Percentiles rank a stretch among this genome's conserved stretches.
phyloP scores from a whole-genome alignment of 225 moss, liverwort and hornwort genomes.

The Marchantia paleacea region DNA sequence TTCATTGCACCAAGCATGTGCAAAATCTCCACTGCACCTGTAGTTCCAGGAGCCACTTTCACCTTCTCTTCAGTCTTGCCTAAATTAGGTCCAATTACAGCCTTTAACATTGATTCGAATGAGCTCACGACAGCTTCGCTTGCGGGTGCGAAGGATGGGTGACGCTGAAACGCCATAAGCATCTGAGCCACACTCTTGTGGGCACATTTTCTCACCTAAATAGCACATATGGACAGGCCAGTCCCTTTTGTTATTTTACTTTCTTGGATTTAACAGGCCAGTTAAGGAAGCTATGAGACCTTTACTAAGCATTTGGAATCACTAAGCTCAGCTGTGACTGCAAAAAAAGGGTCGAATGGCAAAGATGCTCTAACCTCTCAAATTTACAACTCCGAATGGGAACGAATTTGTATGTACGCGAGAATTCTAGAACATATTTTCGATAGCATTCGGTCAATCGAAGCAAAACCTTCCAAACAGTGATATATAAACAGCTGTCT shows the following conservation, averaged over 20 bases:
- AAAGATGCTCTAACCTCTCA: too few relatives aligned
- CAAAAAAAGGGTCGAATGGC: background rate
- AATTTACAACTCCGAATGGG: background rate
- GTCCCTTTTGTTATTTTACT: too few relatives aligned
- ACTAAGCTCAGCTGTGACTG: background rate
- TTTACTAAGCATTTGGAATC: background rate
- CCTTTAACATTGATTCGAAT: conserved; percentile 67
- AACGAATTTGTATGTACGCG: too few relatives aligned
- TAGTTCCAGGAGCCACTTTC: conserved; percentile 34
- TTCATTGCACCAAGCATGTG: conserved; percentile 89
- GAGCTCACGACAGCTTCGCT: conserved; percentile 76
- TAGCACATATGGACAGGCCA: background rate
- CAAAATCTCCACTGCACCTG: conserved; percentile 78
- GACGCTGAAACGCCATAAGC: conserved; percentile 62
- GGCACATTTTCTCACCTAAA: conserved; percentile 82
- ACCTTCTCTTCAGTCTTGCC: conserved; percentile 43
- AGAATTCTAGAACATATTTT: too few relatives aligned
- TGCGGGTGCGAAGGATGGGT: conserved; percentile 55
- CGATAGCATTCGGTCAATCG: too few relatives aligned
- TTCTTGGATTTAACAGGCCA: too few relatives aligned
- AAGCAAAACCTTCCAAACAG: too few relatives aligned
- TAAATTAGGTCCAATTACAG: conserved; percentile 49
- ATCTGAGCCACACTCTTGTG: conserved; percentile 70
- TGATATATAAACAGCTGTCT: too few relatives aligned
- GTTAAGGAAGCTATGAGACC: background rate